These are phyloP conservation scores for Aspergillus flavus DNA, from an alignment of 2,329 filamentous ascomycete species.

Conservation along the genomic window DNA sequence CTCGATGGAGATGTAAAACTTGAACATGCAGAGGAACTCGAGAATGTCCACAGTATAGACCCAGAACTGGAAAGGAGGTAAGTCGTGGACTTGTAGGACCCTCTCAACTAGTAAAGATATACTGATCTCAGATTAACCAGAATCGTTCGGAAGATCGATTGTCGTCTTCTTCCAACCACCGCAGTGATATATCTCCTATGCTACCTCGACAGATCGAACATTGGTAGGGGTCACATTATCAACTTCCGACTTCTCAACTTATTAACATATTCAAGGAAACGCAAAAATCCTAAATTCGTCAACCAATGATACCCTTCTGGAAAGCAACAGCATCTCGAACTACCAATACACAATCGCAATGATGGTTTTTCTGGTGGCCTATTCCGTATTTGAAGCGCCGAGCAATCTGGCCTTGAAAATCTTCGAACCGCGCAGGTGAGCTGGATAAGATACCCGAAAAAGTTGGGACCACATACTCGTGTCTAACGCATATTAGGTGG, in stretches of 20 bases:
- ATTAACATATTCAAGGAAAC: slow-evolving; percentile 32
- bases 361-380: slow-evolving; percentile 39
- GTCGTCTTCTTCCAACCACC: neutral
- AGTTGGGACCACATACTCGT: neutral
- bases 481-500: slow-evolving; percentile 22
- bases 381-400: slow-evolving; percentile 25
- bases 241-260: neutral
- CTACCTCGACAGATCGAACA: slow-evolving; percentile 37
- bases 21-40: neutral
- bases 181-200: slow-evolving; percentile 31
- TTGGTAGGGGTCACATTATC: slow-evolving; percentile 18
- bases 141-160: neutral
- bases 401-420: slow-evolving; percentile 24
- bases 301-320: slow-evolving; percentile 39
- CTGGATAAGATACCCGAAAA: neutral
- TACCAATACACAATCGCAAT: slow-evolving; percentile 27
- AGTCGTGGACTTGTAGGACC: neutral
- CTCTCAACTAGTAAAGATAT: fast-evolving
- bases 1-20: neutral
- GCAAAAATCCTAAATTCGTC: slow-evolving; percentile 44
- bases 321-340: slow-evolving; percentile 19
- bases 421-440: slow-evolving; percentile 1
- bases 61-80: neutral
- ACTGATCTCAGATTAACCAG: neutral
- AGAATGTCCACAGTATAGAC: neutral